Percentiles rank a stretch among this genome's conserved stretches.
These are phyloP conservation scores for Phytopythium cucurbitacearum DNA, from an alignment of 352 stramenopile species.

Conservation along the genomic window DNA sequence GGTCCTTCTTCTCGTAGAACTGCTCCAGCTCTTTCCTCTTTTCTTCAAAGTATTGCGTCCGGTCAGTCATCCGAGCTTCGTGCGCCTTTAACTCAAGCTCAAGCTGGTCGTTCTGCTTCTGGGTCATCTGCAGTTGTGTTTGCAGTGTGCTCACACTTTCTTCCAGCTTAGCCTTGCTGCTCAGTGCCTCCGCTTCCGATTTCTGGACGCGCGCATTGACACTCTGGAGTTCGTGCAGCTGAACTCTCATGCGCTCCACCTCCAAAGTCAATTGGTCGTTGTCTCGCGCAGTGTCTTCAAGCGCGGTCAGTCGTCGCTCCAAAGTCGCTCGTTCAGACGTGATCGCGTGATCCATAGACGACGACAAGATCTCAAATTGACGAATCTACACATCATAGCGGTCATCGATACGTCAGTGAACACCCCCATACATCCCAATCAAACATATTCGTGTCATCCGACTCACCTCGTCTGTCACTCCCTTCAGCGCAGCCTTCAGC, in stretches of 20 bases:
- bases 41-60: conserved; percentile 52
- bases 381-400: conserved; percentile 20
- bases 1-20: conserved; percentile 54
- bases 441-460: background rate
- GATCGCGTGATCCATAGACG: conserved; percentile 33
- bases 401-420: conserved; percentile 4
- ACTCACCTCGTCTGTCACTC: conserved; percentile 29
- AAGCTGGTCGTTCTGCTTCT: conserved; percentile 55
- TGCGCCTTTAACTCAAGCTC: conserved; percentile 53
- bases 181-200: conserved; percentile 27
- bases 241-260: conserved; percentile 25
- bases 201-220: conserved; percentile 23
- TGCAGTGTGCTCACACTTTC: conserved; percentile 39
- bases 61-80: conserved; percentile 38
- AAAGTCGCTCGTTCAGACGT: conserved; percentile 22
- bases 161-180: conserved; percentile 25
- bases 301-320: conserved; percentile 25
- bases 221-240: conserved; percentile 27
- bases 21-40: conserved; percentile 62
- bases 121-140: conserved; percentile 41
- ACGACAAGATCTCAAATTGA: conserved; percentile 21
- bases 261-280: conserved; percentile 34
- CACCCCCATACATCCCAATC: background rate
- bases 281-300: conserved; percentile 29
- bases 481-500: conserved; percentile 36